phyloP scores from a whole-genome alignment of 306 rosid genomes.

The Cucumis melo region DNA sequence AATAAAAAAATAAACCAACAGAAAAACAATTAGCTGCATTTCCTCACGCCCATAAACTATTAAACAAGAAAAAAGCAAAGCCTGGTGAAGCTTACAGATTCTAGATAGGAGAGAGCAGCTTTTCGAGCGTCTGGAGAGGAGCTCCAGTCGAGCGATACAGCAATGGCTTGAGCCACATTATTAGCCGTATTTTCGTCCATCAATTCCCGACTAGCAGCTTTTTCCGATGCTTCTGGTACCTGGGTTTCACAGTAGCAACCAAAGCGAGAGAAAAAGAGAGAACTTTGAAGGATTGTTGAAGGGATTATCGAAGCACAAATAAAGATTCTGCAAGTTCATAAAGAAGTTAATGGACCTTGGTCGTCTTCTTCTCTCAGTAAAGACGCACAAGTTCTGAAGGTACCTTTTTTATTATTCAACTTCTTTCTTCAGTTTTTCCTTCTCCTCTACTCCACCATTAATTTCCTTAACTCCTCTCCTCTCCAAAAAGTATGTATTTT shows the following conservation, averaged over 20 bases:
- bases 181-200: constrained; percentile 49
- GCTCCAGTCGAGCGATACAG: constrained; percentile 71
- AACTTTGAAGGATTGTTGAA: not conserved
- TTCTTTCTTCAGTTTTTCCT: not conserved
- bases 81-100: constrained; percentile 35
- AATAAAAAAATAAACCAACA: not conserved
- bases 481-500: no score
- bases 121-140: constrained; percentile 58
- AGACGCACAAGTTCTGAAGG: not conserved
- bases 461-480: not conserved
- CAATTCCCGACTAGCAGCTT: not conserved
- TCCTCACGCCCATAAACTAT: not conserved
- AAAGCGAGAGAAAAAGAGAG: not conserved
- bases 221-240: not conserved
- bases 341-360: not conserved
- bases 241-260: not conserved
- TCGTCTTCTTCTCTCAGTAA: not conserved
- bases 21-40: not conserved
- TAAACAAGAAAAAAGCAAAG: not conserved
- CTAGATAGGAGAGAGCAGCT: constrained; percentile 62
- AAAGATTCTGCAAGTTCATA: not conserved
- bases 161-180: constrained; percentile 81
- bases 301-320: not conserved
- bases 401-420: not conserved
- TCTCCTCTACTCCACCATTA: not conserved